phyloP scores from a whole-genome alignment of 2,329 filamentous ascomycete genomes.

The Torrubiella hemipterigena region DNA sequence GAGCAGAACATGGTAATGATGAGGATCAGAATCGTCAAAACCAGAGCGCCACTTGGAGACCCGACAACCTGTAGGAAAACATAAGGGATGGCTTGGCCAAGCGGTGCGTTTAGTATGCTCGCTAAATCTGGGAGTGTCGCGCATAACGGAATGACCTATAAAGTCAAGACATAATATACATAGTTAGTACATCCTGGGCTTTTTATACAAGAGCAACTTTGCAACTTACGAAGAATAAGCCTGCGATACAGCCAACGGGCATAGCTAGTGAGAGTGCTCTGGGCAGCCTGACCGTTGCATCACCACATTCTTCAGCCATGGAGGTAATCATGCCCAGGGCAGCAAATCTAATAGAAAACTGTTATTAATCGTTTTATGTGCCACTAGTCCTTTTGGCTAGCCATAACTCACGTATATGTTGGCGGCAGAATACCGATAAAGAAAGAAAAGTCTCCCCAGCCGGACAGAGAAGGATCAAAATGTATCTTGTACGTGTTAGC shows the following conservation, averaged over 20 bases:
- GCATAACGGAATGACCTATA: constrained; percentile 22
- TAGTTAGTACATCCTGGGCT: no score
- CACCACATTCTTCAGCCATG: constrained; percentile 48
- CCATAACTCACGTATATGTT: constrained; percentile 30
- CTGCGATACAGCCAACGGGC: constrained; percentile 39
- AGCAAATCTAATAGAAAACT: constrained; percentile 27
- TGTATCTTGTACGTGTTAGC: no score
- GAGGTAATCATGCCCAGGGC: constrained; percentile 50
- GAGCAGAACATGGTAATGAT: constrained; percentile 46
- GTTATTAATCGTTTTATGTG: no score
- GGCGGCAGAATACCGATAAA: constrained; percentile 50
- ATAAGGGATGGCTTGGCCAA: constrained; percentile 41
- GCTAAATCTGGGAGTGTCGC: constrained; percentile 24
- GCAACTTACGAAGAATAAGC: constrained; percentile 34
- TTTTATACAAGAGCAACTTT: constrained; percentile 1
- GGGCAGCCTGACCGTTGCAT: constrained; percentile 39
- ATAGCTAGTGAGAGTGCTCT: constrained; percentile 38
- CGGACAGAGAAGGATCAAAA: constrained; percentile 42
- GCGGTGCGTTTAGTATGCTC: constrained; percentile 32
- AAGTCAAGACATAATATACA: no score
- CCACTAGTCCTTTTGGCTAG: no score
- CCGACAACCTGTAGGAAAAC: constrained; percentile 41
- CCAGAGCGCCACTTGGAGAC: constrained; percentile 35
- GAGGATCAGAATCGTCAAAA: constrained; percentile 38
- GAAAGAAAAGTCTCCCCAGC: constrained; percentile 47